Base-by-base conservation (phyloP, 192 early-diverging fungal genomes). In the Coemansia sp. region DNA sequence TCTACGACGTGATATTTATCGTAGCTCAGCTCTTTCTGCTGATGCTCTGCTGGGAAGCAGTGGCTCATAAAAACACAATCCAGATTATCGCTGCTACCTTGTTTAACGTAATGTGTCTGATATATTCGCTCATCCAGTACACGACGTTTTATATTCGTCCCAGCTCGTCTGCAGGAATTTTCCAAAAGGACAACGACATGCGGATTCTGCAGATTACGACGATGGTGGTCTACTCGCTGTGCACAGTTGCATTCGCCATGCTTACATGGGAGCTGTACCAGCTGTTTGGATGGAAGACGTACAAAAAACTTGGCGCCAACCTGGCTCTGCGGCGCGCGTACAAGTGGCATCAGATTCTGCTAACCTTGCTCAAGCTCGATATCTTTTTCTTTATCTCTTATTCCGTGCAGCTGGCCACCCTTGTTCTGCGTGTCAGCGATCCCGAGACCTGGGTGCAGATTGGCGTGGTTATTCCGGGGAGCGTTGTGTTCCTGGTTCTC, bases 21-120 rank as follows among this genome's bases (percentile, higher is more conserved):
- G 80, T 93, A 4, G 90, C 92, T 8, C 92, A 95, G 71, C 48
- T 97, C 22, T 97, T 95, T 70, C 87, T 89, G 57, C 83, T 94
- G 30, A 86, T 88, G 40, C 82, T 97, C 55, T 87, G 89, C 73
- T 87, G 89, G 76, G 95, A 97, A 83, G 95, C 95, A 86, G 88
- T 97, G 52, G 90, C 86, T 63, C 88, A 94, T 79, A 87, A 94
- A 73, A 97, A 97, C 81, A 93, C 94, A 22, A 94, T 97, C 64
- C 94, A 97, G 68, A 88, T 94, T 49, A 88, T 93, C 52, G 85
- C 87, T 0, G 82, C 86, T 5, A 86, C 85, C 14, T 64, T 86
- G 38, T 88, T 88, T 56, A 88, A 88, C 54, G 64, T 83, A 31
- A 72, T 88, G 68, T 85, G 84, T 31, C 75, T 77, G 54, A 63